Conservation (phyloP, 768 basidiomycete genomes). For the Candolleomyces eurysporus region DNA sequence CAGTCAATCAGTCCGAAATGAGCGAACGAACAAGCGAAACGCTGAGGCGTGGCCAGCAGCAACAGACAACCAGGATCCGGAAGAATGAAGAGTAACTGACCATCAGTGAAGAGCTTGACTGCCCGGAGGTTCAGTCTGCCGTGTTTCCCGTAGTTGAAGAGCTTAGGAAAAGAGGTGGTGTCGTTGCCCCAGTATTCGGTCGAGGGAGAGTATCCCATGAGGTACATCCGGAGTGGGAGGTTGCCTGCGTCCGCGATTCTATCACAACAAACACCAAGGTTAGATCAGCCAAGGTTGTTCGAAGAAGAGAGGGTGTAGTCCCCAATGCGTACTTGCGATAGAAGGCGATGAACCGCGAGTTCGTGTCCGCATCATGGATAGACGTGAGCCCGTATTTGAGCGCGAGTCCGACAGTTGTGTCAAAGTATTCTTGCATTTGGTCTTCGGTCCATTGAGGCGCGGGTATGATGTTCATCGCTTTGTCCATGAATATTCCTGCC, state of each 20-base stretch:
- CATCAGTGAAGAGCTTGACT: conserved; percentile 78
- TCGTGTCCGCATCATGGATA: conserved; percentile 78
- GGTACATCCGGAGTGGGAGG: neutral
- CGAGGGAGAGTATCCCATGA: conserved; percentile 1
- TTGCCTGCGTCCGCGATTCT: neutral
- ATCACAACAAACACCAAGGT: too few relatives aligned
- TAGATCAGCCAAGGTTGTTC: neutral
- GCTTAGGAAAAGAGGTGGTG: neutral
- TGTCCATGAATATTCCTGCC: conserved; percentile 78
- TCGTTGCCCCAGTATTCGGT: conserved; percentile 59
- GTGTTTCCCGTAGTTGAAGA: neutral
- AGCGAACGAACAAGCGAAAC: too few relatives aligned
- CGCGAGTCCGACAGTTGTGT: conserved; percentile 62
- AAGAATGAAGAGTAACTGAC: conserved; percentile 27
- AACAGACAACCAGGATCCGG: too few relatives aligned
- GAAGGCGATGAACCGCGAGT: conserved; percentile 53
- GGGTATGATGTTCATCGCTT: conserved; percentile 77
- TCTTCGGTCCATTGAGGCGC: conserved; percentile 62
- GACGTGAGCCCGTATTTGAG: conserved; percentile 79
- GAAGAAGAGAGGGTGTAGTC: neutral
- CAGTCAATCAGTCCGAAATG: neutral
- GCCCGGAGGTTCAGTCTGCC: conserved; percentile 50
- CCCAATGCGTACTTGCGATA: conserved; percentile 19
- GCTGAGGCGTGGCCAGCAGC: too few relatives aligned
- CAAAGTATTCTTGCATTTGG: conserved; percentile 56